A percentile compares a stretch with the other conserved stretches of the same genome.
These are phyloP conservation scores for Dryas alaskensis DNA, from an alignment of 306 rosid species.

Conservation along the genomic window DNA sequence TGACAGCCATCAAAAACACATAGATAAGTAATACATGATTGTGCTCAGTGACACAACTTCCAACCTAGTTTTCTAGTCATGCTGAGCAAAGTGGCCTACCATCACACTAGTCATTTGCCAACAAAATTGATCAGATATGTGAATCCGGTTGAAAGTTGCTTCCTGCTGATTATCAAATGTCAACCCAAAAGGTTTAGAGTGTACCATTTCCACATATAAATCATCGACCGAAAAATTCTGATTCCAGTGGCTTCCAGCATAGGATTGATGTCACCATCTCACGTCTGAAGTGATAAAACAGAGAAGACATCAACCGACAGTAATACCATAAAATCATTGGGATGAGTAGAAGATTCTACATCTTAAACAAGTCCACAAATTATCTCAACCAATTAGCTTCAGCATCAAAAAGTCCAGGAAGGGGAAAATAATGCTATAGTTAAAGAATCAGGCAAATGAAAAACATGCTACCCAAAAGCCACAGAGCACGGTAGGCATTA, in stretches of 20 bases:
- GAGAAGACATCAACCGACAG: background rate
- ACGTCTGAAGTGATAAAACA: background rate
- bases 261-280: background rate
- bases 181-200: background rate
- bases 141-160: background rate
- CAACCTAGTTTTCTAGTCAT: background rate
- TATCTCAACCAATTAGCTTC: background rate
- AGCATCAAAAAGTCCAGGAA: background rate
- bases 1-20: background rate
- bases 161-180: background rate
- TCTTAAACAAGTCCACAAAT: background rate
- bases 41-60: slow-evolving; percentile 5
- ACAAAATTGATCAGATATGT: background rate
- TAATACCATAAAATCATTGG: background rate
- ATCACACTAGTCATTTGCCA: background rate
- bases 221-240: background rate
- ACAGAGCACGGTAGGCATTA: no score
- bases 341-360: background rate
- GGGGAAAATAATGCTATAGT: no score
- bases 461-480: background rate
- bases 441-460: background rate
- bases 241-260: background rate
- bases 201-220: background rate
- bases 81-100: background rate
- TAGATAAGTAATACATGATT: background rate